Evolutionary conservation across 768 basidiomycete genomes (phyloP), one percentile per base, ranked within the genome.

Genomic region (Russula earlei): DNA sequence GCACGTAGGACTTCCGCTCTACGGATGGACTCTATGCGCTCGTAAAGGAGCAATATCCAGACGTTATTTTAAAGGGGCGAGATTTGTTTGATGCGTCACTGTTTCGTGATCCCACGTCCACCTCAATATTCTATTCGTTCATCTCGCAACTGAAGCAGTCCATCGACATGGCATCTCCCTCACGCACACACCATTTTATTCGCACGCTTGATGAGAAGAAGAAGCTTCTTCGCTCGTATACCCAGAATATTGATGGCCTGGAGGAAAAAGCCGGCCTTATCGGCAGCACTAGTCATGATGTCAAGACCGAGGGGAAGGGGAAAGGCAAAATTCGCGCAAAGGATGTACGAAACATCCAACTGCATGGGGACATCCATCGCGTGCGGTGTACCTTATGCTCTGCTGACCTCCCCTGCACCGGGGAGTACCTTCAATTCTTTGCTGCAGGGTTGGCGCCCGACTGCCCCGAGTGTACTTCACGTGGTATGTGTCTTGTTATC

Each of bases 211-310:
- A 96, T 61, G 69, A 77, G 15, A 92, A 90, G 69, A 84, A 84
- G 48, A 93, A 87, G 69, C 72, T 99, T 10, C 67, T 95, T 24
- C 81, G 96, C 56, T 88, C 85, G 12, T 99, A 97, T 69, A 97
- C 96, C 1, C 96, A 99, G 71, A 99, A 99, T 67, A 94, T 99
- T 43, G 96, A 99, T 70, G 95, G 92, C 11, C 72, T 99, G 12
- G 96, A 99, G 66, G 85, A 83, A 63, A 75, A 77, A 52, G 81
- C 81, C 0, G 94, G 94, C 1, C 75, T 99, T 7, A 70, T 81
- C 36, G 79, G 87, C 42, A 83, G 77, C 57, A 79, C 84, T 2
- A 79, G 78, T 61, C 74, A 77, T 43, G 77, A 75, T 8, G 77
- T 73, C 54, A 73, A 66, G 54, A 68, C 68, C 0, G 73, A 66